Percentiles rank a stretch among this genome's conserved stretches.
These are phyloP conservation scores for Zea luxurians DNA, from an alignment of 176 grass and related monocot genomes.

Conservation along the genomic window DNA sequence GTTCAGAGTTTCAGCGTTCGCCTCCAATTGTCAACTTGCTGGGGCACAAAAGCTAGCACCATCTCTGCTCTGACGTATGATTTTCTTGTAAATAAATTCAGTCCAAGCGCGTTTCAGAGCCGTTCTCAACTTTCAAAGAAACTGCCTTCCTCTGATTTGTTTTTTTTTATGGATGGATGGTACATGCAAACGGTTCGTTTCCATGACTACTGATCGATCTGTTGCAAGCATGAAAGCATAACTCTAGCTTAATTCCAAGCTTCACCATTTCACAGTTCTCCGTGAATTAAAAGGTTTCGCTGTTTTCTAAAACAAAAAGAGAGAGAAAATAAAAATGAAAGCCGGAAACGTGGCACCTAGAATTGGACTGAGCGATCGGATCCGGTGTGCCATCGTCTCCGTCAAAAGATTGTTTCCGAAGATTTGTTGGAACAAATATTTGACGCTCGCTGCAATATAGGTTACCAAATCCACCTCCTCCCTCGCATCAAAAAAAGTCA, in stretches of 20 bases:
- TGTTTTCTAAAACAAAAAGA: background rate
- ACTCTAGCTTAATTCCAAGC: constrained; percentile 25
- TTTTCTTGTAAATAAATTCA: background rate
- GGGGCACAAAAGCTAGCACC: background rate
- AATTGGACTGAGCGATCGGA: constrained; percentile 21
- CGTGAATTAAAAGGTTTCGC: background rate
- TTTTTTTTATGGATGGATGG: background rate
- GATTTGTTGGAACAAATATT: constrained; percentile 47
- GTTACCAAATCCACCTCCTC: constrained; percentile 44
- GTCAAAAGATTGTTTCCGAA: constrained; percentile 24
- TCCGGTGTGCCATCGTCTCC: background rate
- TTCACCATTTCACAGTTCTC: background rate
- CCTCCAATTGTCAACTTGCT: constrained; percentile 12
- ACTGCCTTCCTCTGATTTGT: background rate
- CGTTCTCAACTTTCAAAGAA: background rate
- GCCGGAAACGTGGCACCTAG: background rate
- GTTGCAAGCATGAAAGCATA: background rate
- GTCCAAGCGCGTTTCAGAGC: background rate
- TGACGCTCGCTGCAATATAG: constrained; percentile 40
- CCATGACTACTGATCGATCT: background rate
- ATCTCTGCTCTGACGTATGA: background rate
- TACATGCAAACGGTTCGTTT: background rate
- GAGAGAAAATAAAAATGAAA: background rate
- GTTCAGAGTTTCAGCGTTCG: background rate
- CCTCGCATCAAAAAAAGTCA: background rate